A percentile compares a stretch with the other conserved stretches of the same genome.
Conservation (phyloP, 1,284 basidiomycete species). For the Abortiporus biennis region DNA sequence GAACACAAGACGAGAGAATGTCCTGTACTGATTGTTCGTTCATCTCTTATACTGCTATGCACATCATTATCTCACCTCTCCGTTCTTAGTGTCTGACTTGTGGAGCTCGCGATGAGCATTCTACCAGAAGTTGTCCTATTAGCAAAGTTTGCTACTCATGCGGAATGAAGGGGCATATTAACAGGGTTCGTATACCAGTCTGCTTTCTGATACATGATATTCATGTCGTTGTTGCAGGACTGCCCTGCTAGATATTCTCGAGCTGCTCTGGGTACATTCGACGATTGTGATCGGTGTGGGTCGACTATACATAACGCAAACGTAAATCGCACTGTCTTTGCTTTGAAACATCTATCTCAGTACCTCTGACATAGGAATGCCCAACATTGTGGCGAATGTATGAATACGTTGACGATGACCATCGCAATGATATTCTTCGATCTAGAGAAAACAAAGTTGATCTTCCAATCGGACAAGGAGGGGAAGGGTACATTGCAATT, state of each 20-base stretch:
- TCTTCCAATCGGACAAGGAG: slow-evolving; percentile 58
- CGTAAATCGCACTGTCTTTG: slow-evolving; percentile 34
- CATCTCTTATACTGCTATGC: slow-evolving; percentile 1
- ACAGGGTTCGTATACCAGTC: slow-evolving; percentile 39
- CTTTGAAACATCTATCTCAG: slow-evolving; percentile 1
- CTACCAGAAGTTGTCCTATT: slow-evolving; percentile 78
- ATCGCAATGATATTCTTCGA: slow-evolving; percentile 43
- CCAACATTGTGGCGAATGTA: slow-evolving; percentile 88
- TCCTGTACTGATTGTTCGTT: slow-evolving; percentile 59
- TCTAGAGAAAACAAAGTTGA: slow-evolving; percentile 42
- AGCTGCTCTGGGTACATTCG: slow-evolving; percentile 23
- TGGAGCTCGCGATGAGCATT: slow-evolving; percentile 81
- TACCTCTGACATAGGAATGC: slow-evolving; percentile 55
- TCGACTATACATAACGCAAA: slow-evolving; percentile 62
- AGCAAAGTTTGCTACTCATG: slow-evolving; percentile 83
- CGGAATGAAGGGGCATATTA: slow-evolving; percentile 84
- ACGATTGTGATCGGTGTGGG: slow-evolving; percentile 76
- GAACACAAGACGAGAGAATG: slow-evolving; percentile 61
- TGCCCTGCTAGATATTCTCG: slow-evolving; percentile 63
- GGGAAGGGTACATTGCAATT: slow-evolving; percentile 67
- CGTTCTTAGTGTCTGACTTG: slow-evolving; percentile 75
- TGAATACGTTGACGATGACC: slow-evolving; percentile 60
- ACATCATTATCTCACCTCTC: slow-evolving; percentile 2
- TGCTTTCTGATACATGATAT: background rate
- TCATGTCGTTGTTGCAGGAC: slow-evolving; percentile 36